Percentiles rank a stretch among this genome's conserved stretches.
phyloP scores from a whole-genome alignment of 805 yeast species.

The Sungouiozyma intestinalis region DNA sequence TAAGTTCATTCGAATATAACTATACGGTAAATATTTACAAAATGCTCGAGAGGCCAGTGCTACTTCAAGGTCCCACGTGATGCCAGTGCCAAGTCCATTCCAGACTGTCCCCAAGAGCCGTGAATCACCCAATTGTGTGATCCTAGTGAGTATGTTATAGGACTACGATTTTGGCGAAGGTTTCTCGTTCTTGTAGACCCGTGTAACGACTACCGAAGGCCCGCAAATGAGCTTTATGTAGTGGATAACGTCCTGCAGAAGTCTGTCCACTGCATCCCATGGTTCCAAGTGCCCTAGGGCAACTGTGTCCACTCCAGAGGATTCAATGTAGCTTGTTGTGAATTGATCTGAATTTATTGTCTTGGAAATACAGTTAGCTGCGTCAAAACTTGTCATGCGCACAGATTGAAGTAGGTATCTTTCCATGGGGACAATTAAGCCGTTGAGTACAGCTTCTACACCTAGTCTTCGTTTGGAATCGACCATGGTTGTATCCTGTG shows the following conservation, averaged over 20 bases:
- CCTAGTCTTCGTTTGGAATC: constrained; percentile 6
- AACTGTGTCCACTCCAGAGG: constrained; percentile 4
- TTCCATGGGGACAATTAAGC: constrained; percentile 13
- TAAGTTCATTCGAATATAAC: too few relatives aligned
- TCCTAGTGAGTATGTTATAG: too few relatives aligned
- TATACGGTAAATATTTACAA: too few relatives aligned
- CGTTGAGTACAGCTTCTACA: constrained; percentile 8
- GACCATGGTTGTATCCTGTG: neutral
- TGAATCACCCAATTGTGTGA: too few relatives aligned
- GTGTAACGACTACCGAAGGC: constrained; percentile 15
- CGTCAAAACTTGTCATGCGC: constrained; percentile 9
- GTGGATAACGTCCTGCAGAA: constrained; percentile 9
- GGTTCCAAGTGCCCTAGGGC: constrained; percentile 19
- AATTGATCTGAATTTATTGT: constrained; percentile 9
- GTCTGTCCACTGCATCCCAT: constrained; percentile 16
- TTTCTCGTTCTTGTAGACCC: constrained; percentile 17
- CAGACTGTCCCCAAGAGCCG: too few relatives aligned
- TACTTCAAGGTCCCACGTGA: too few relatives aligned
- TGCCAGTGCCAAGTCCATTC: too few relatives aligned
- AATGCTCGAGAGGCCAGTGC: too few relatives aligned
- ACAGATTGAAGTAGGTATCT: constrained; percentile 12
- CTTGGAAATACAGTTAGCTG: constrained; percentile 8
- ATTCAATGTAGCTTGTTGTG: constrained; percentile 7
- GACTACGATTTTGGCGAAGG: constrained; percentile 3
- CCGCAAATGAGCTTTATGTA: constrained; percentile 14